phyloP scores from a whole-genome alignment of 2,329 filamentous ascomycete species.

The Tolypocladium tropicale region DNA sequence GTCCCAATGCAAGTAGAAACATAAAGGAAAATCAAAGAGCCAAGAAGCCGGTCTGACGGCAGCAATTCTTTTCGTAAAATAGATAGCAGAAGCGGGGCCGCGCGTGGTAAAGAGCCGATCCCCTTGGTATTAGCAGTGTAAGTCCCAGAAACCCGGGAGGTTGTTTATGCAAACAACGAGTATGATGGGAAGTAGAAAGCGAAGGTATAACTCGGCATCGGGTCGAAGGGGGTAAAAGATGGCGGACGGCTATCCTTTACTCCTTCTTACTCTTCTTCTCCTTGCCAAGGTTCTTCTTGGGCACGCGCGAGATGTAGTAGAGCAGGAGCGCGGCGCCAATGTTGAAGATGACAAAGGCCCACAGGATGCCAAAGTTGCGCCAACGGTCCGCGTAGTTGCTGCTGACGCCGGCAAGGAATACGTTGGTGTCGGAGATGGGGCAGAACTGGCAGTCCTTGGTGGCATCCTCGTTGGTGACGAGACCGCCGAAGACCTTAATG shows the following conservation, averaged over 20 bases:
- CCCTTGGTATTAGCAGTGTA: background rate
- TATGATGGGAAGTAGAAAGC: background rate
- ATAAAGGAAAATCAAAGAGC: background rate
- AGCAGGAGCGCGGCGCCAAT: conserved; percentile 41
- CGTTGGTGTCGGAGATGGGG: conserved; percentile 38
- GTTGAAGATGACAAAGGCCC: conserved; percentile 50
- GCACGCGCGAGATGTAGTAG: conserved; percentile 44
- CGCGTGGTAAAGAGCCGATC: background rate
- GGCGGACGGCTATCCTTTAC: background rate
- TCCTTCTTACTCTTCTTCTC: conserved; percentile 22
- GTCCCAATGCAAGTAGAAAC: background rate
- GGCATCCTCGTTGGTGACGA: conserved; percentile 36
- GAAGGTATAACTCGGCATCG: too few relatives aligned
- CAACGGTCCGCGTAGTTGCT: conserved; percentile 49
- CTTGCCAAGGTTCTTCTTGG: conserved; percentile 31
- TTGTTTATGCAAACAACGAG: background rate
- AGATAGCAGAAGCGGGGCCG: too few relatives aligned
- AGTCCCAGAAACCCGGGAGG: background rate
- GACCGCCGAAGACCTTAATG: conserved; percentile 38
- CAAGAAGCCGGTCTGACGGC: background rate
- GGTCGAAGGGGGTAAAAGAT: background rate
- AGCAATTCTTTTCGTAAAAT: background rate
- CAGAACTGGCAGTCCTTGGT: conserved; percentile 47
- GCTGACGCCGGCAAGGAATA: conserved; percentile 35
- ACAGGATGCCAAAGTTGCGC: conserved; percentile 58